These are phyloP conservation scores for Hygrophoropsis aurantiaca DNA, from an alignment of 768 basidiomycete genomes.

Conservation along the genomic window DNA sequence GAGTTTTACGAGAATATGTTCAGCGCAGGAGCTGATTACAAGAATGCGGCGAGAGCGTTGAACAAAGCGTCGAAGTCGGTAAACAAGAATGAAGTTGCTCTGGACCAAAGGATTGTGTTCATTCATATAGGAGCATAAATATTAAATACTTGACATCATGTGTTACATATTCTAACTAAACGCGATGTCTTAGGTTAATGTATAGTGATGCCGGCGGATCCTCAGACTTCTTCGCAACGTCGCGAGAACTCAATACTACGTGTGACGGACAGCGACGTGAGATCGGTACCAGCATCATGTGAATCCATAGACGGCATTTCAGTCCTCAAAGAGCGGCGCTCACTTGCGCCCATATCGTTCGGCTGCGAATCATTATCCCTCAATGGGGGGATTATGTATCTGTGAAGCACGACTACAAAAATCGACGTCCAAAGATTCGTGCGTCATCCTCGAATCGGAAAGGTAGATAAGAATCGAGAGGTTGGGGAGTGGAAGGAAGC, in stretches of 20 bases:
- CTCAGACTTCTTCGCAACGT: slow-evolving; percentile 7
- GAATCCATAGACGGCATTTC: slow-evolving; percentile 16
- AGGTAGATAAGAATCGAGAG: slow-evolving; percentile 46
- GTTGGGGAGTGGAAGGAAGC: slow-evolving; percentile 42
- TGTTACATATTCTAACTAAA: too few relatives aligned
- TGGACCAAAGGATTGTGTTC: slow-evolving; percentile 21
- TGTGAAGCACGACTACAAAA: slow-evolving; percentile 23
- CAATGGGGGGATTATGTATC: too few relatives aligned
- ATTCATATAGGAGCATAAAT: slow-evolving; percentile 20
- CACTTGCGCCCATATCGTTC: neutral
- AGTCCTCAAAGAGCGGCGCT: slow-evolving; percentile 1
- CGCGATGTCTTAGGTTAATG: too few relatives aligned
- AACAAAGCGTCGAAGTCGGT: slow-evolving; percentile 9
- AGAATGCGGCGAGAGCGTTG: slow-evolving; percentile 14
- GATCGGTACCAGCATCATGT: slow-evolving; percentile 4
- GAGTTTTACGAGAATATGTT: slow-evolving; percentile 17
- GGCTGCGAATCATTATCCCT: slow-evolving; percentile 12
- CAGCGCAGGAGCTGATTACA: slow-evolving; percentile 13
- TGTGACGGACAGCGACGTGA: slow-evolving; percentile 4
- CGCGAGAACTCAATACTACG: slow-evolving; percentile 1
- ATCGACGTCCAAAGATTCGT: slow-evolving; percentile 42
- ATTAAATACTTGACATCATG: too few relatives aligned
- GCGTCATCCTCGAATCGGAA: slow-evolving; percentile 42
- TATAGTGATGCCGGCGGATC: slow-evolving; percentile 8
- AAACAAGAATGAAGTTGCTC: slow-evolving; percentile 8